Base-by-base conservation (phyloP, 495 filamentous ascomycete species). In the Annulohypoxylon bovei region DNA sequence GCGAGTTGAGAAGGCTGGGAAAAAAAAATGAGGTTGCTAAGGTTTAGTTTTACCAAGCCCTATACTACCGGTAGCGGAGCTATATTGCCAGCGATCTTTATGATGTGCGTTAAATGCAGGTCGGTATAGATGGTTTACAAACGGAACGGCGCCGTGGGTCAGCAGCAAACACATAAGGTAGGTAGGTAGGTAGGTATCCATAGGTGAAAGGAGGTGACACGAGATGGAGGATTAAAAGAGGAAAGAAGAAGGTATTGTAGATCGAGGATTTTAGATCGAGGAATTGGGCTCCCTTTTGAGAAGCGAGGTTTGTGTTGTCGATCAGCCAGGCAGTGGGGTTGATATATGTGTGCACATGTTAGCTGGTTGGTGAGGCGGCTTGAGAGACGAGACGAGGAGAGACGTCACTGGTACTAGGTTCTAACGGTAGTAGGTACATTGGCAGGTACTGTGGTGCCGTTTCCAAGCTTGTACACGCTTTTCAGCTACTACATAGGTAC, bases 301-400 rank as follows among this genome's bases (percentile, higher is more conserved):
- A 72, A 72, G 55, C 59, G 63, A 64, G 52, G 64, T 72, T 72
- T 42, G 39, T 72, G 58, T 65, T 72, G 69, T 72, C 64, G 69
- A 72, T 68, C 69, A 65, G 37, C 46, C 46, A 20, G 60, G 56
- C 28, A 50, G 64, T 68, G 69, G 69, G 69, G 69, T 67, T 72
- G 14, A 46, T 33, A 42, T 16, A 18, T 42, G 33, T 35, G 39
- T 18, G n/a, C 20, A 14, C n/a, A 42, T 42, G 39, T 6, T 42
- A 42, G n/a, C 39, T 42, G 39, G 46, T 44, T 56, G 39, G 27
- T 32, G 39, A 23, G 27, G 53, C 65, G 33, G 32, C 32, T 63
- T 12, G 63, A 54, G 50, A 61, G 57, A 58, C 12, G 33, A 32
- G 62, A 58, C 33, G 52, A 32, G 49, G 27, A 14, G 49, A 72